These are phyloP conservation scores for Penicillium crustosum DNA, from an alignment of 2,329 filamentous ascomycete species.

Conservation along the genomic window DNA sequence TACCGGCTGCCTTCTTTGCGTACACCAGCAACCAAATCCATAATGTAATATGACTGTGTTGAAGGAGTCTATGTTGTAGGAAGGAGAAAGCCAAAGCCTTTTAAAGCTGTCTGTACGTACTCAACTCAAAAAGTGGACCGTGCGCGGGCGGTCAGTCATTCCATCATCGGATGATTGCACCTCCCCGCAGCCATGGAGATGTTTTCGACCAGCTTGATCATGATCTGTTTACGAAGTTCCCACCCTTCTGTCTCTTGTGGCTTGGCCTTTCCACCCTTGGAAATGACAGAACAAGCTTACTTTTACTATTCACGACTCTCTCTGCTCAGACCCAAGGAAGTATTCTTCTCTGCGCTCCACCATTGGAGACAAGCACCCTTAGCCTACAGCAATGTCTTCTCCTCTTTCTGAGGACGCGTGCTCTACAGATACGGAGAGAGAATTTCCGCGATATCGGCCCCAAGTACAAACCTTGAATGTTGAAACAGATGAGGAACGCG, in stretches of 20 bases:
- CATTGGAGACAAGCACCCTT: conserved; percentile 4
- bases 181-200: conserved; percentile 15
- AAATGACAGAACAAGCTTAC: conserved; percentile 20
- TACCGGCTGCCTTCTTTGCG: conserved; percentile 82
- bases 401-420: conserved; percentile 7
- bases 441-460: conserved; percentile 16
- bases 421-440: neutral
- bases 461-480: conserved; percentile 32
- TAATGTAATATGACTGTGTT: conserved; percentile 39
- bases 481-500: conserved; percentile 35
- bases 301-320: neutral
- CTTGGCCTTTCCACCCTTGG: conserved; percentile 3
- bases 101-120: neutral
- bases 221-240: conserved; percentile 12
- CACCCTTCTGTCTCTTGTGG: neutral
- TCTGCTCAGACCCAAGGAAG: conserved; percentile 6
- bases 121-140: neutral
- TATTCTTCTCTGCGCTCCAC: conserved; percentile 2
- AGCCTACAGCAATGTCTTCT: conserved; percentile 26
- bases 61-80: neutral
- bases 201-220: conserved; percentile 15
- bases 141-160: conserved; percentile 11
- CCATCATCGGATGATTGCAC: conserved; percentile 19
- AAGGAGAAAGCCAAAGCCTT: neutral
- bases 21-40: conserved; percentile 92